phyloP scores from a whole-genome alignment of 164 flowering plant species.

The Cinnamomum chago region DNA sequence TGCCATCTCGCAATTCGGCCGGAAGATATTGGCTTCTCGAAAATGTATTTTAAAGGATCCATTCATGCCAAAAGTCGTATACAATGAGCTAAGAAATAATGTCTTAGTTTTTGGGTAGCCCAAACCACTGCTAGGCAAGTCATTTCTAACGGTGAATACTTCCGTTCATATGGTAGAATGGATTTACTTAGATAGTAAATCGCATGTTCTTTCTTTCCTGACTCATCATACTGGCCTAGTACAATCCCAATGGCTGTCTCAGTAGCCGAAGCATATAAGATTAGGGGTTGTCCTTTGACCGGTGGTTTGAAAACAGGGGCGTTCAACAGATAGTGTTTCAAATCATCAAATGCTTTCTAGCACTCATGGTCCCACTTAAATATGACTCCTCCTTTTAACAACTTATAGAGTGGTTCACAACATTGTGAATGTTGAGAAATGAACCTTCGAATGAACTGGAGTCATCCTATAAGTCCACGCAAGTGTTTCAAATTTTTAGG shows the following conservation, averaged over 20 bases:
- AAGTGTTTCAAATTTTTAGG: neutral
- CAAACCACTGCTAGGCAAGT: no score
- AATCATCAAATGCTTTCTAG: neutral
- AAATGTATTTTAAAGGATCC: no score
- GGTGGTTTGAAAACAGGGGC: neutral
- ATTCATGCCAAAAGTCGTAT: no score
- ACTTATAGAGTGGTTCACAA: neutral
- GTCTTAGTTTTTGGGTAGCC: no score
- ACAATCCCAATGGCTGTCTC: neutral
- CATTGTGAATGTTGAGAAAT: neutral
- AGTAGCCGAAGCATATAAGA: neutral
- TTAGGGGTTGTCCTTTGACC: no score
- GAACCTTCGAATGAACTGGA: neutral
- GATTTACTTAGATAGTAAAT: no score
- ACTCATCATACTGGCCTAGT: neutral
- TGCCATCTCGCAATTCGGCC: no score
- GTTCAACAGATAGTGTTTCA: neutral
- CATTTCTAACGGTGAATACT: no score
- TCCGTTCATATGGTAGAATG: no score
- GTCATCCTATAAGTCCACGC: no score
- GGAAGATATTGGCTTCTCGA: no score
- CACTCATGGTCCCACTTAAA: neutral
- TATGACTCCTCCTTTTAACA: neutral
- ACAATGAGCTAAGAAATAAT: no score
- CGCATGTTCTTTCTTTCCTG: neutral